These are phyloP conservation scores for Carex myosuroides DNA, from an alignment of 176 grass and related monocot genomes.

Conservation along the genomic window DNA sequence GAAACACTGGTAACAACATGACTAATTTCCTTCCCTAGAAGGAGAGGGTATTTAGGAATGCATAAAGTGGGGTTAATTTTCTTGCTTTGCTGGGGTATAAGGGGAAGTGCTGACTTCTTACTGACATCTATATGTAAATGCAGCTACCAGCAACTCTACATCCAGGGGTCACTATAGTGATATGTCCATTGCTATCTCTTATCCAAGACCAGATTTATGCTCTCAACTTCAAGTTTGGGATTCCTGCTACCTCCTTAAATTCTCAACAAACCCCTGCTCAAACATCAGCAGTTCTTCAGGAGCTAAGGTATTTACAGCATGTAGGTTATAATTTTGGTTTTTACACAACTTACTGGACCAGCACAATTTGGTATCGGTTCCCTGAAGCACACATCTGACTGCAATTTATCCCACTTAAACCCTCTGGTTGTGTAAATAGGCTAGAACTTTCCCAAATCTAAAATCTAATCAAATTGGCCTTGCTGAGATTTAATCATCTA, in stretches of 20 bases:
- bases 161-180: conserved; percentile 70
- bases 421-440: not conserved
- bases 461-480: not conserved
- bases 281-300: conserved; percentile 54
- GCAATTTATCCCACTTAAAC: not conserved
- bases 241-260: conserved; percentile 74
- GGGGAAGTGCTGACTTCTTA: not conserved
- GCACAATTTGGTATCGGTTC: not conserved
- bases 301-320: conserved; percentile 50
- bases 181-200: conserved; percentile 73
- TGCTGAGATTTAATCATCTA: not conserved
- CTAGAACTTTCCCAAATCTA: not conserved
- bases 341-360: not conserved
- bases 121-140: conserved; percentile 21
- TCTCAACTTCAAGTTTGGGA: conserved; percentile 67
- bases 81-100: not conserved
- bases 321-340: not conserved
- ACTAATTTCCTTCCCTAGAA: too few relatives aligned
- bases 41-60: not conserved
- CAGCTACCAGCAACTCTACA: conserved; percentile 93
- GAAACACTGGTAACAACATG: too few relatives aligned
- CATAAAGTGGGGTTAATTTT: not conserved
- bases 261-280: conserved; percentile 89
- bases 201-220: conserved; percentile 91
- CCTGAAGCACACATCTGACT: not conserved